Evolutionary conservation across 1,284 basidiomycete genomes (phyloP).

Genomic region (Psilocybe mexicana): DNA sequence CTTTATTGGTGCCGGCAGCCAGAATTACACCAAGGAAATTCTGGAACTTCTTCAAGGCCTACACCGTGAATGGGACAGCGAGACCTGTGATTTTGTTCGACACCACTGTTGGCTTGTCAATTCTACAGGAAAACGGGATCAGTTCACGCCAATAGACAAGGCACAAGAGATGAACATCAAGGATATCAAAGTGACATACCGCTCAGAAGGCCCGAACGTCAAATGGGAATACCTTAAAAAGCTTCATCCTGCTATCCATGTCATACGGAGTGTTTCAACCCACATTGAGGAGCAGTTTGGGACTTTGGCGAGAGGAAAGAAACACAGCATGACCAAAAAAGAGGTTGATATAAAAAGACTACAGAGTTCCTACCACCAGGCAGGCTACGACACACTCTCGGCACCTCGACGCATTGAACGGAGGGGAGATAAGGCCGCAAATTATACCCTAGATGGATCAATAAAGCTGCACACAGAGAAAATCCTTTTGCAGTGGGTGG

Average conservation of each 20-base stretch:
- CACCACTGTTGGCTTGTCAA: constrained; percentile 39
- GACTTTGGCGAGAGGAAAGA: constrained; percentile 22
- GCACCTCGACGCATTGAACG: too few relatives aligned
- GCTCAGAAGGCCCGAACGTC: constrained; percentile 31
- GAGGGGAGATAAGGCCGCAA: too few relatives aligned
- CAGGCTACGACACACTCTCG: too few relatives aligned
- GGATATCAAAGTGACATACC: constrained; percentile 34
- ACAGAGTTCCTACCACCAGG: too few relatives aligned
- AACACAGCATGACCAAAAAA: constrained; percentile 23
- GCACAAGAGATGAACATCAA: constrained; percentile 35
- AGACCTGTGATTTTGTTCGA: constrained; percentile 24
- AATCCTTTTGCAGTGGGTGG: too few relatives aligned
- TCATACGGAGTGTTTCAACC: constrained; percentile 22
- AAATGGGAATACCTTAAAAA: constrained; percentile 32
- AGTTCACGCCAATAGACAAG: constrained; percentile 26
- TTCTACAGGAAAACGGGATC: constrained; percentile 24
- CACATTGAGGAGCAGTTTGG: constrained; percentile 30
- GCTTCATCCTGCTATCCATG: constrained; percentile 31
- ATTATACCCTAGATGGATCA: too few relatives aligned
- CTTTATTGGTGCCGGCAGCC: constrained; percentile 31
- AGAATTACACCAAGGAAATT: constrained; percentile 33
- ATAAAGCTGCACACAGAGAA: too few relatives aligned
- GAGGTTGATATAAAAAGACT: constrained; percentile 18
- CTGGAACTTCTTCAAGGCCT: constrained; percentile 38
- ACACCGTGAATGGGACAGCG: constrained; percentile 32